Evolutionary conservation across 2,329 filamentous ascomycete genomes (phyloP).

Genomic region (Arthrinium puccinioides): DNA sequence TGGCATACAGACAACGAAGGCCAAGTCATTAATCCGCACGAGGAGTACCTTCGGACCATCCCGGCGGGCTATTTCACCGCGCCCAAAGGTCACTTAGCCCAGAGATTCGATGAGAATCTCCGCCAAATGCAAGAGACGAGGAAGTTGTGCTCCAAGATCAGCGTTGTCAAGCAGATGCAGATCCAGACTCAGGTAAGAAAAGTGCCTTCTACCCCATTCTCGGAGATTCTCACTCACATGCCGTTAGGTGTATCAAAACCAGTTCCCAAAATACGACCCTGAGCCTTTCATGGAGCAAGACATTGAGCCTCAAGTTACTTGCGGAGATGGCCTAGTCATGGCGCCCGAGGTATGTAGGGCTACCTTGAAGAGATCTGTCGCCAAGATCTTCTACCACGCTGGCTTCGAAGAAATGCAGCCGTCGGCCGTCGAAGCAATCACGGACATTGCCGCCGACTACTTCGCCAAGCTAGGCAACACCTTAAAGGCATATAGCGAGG

Average conservation of each 20-base stretch:
- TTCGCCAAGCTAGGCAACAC: slow-evolving; percentile 77
- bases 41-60: slow-evolving; percentile 74
- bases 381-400: slow-evolving; percentile 90
- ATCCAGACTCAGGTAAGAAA: slow-evolving; percentile 76
- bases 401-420: slow-evolving; percentile 97
- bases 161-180: slow-evolving; percentile 99
- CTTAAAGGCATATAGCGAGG: slow-evolving; percentile 75
- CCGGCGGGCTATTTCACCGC: slow-evolving; percentile 69
- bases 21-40: slow-evolving; percentile 78
- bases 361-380: slow-evolving; percentile 82
- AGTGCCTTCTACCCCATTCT: neutral
- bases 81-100: slow-evolving; percentile 64
- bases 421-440: slow-evolving; percentile 82
- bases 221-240: slow-evolving; percentile 16
- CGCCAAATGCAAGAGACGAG: slow-evolving; percentile 93
- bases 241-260: slow-evolving; percentile 82
- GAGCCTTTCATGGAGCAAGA: slow-evolving; percentile 84
- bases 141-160: slow-evolving; percentile 92
- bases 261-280: slow-evolving; percentile 93
- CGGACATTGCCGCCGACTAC: slow-evolving; percentile 83
- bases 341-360: slow-evolving; percentile 74
- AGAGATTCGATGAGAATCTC: slow-evolving; percentile 85
- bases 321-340: slow-evolving; percentile 84
- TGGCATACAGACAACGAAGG: slow-evolving; percentile 91
- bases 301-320: slow-evolving; percentile 80